Conservation (phyloP, 2,329 filamentous ascomycete species). For the Diplodia scrobiculata region DNA sequence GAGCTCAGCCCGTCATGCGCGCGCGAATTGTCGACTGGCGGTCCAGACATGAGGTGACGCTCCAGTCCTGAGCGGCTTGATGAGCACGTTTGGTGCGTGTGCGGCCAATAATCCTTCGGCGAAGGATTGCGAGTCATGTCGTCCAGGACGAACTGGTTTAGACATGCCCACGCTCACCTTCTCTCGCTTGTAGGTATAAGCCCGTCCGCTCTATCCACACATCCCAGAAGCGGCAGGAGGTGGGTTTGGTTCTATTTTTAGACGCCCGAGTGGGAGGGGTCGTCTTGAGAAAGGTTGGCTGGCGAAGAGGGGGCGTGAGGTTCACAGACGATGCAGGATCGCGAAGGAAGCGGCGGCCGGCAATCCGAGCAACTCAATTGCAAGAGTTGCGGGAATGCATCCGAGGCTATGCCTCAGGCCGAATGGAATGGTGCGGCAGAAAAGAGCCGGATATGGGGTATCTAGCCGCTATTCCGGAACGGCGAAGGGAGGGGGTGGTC, state of each 20-base stretch:
- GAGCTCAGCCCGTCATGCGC: conserved; percentile 2
- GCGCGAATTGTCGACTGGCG: background rate
- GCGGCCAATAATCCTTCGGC: conserved; percentile 16
- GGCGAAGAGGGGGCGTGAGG: background rate
- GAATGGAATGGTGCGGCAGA: background rate
- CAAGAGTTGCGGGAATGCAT: background rate
- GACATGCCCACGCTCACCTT: background rate
- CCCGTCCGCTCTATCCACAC: background rate
- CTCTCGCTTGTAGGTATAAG: background rate
- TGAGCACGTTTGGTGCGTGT: background rate
- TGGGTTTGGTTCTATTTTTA: background rate
- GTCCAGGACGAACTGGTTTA: background rate
- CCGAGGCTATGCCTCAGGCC: background rate
- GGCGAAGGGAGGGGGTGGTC: background rate
- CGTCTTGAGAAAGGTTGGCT: background rate
- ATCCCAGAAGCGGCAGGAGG: background rate
- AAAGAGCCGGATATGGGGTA: conserved; percentile 19
- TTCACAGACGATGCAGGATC: background rate
- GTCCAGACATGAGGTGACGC: conserved; percentile 10
- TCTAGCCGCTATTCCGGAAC: conserved; percentile 22
- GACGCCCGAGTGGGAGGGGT: background rate
- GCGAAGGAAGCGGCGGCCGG: background rate
- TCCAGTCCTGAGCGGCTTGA: too few species aligned
- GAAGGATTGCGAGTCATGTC: conserved; percentile 18
- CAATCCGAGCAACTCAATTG: background rate